Base-by-base conservation (phyloP, 2,329 filamentous ascomycete genomes). In the Acephala macrosclerotiorum region DNA sequence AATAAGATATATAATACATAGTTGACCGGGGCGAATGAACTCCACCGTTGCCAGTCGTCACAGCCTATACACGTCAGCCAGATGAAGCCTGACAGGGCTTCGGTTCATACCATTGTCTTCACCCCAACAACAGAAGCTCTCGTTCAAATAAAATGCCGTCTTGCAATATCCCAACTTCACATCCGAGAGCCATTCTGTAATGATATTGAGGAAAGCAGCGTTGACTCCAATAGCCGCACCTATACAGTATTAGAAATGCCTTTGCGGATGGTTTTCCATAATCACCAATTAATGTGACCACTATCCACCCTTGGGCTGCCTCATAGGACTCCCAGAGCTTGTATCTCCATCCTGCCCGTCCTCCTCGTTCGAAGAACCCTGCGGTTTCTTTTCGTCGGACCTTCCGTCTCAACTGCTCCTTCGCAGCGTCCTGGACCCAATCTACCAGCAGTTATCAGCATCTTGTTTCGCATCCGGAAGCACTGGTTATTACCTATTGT, bases 61-160 rank as follows among this genome's bases (percentile, higher is more conserved):
- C 96, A 99, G 3, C 93, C 90, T 91, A 70, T 25, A 40, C n/a
- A 25, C 47, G 61, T 77, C 53, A 76, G 73, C 64, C 71, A 68
- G 47, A 51, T 51, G 22, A 51, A 47, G 14, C 51, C 35, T 36
- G 8, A 11, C 35, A 47, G 26, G 36, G 2, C 40, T 49, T 58
- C 57, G 40, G 29, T 55, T 2, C 80, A 53, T 79, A 89, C 89
- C 94, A 75, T 88, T 91, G 73, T 97, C 94, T 63, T 96, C 92
- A 42, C 96, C 96, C 94, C 94, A 99, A 78, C 96, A 99, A 80
- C 96, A 99, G 78, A 99, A 99, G 77, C 88, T 91, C 83, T 98
- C 93, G 79, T 99, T 99, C 65, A 99, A 85, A 77, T 99, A 99
- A 79, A 98, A 99, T 2, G 90, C 95, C 9, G 94, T 97, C 14